Evolutionary conservation across 2,329 filamentous ascomycete species (phyloP).

Genomic region (Aciculosporium take): DNA sequence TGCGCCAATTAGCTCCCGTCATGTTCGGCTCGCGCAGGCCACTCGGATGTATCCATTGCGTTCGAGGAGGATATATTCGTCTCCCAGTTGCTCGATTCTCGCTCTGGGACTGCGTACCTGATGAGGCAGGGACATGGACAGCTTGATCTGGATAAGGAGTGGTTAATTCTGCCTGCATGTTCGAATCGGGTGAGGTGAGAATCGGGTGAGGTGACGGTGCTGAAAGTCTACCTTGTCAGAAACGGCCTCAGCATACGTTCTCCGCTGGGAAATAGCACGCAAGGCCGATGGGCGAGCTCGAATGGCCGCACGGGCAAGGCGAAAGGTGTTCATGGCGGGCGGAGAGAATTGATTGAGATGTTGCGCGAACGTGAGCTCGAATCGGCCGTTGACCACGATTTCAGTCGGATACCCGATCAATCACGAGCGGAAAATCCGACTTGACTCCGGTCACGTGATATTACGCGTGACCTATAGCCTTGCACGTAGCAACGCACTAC

Average conservation of each 20-base stretch:
- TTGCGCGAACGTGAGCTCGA: slow-evolving; percentile 29
- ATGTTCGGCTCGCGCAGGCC: slow-evolving; percentile 9
- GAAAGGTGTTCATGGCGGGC: slow-evolving; percentile 80
- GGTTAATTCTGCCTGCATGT: slow-evolving; percentile 14
- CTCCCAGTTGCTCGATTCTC: slow-evolving; percentile 10
- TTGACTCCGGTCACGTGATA: slow-evolving; percentile 15
- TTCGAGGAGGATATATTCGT: slow-evolving; percentile 7
- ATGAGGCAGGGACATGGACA: slow-evolving; percentile 94
- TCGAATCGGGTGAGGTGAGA: no score
- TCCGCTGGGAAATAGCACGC: slow-evolving; percentile 63
- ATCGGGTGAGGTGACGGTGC: slow-evolving; percentile 11
- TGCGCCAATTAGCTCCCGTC: slow-evolving; percentile 36
- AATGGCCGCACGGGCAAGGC: slow-evolving; percentile 80
- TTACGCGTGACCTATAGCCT: neutral
- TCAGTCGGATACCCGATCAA: slow-evolving; percentile 27
- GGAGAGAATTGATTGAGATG: slow-evolving; percentile 33
- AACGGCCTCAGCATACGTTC: slow-evolving; percentile 81
- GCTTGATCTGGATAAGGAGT: slow-evolving; percentile 56
- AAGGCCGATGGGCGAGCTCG: slow-evolving; percentile 67
- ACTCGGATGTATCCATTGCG: slow-evolving; percentile 13
- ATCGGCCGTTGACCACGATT: slow-evolving; percentile 32
- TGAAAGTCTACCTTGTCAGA: slow-evolving; percentile 54
- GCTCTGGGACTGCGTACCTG: slow-evolving; percentile 54
- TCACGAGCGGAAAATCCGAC: slow-evolving; percentile 27
- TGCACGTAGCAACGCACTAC: no score